Conservation (phyloP, 495 filamentous ascomycete genomes). For the Parmelia sp. region DNA sequence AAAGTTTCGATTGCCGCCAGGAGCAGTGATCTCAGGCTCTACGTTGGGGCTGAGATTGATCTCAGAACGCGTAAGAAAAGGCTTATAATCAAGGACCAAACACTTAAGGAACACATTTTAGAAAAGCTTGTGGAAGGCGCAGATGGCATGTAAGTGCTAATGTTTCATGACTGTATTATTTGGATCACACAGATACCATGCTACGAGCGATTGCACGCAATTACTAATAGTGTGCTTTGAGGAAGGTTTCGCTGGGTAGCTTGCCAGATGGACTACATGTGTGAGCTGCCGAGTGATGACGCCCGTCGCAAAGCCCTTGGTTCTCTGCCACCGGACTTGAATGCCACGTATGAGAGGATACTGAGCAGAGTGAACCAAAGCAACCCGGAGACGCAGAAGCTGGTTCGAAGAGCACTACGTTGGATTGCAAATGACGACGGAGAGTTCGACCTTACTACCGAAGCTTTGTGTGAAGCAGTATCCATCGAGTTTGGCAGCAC, state of each 20-base stretch:
- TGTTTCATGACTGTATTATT: not conserved
- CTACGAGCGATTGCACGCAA: not conserved
- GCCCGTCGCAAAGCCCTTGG: constrained; percentile 30
- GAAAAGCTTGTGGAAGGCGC: constrained; percentile 27
- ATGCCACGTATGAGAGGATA: constrained; percentile 34
- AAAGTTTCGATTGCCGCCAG: constrained; percentile 30
- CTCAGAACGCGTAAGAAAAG: constrained; percentile 21
- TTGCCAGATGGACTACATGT: constrained; percentile 38
- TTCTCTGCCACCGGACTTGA: constrained; percentile 31
- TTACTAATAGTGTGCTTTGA: not conserved
- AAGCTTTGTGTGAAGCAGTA: constrained; percentile 24
- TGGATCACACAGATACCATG: not conserved
- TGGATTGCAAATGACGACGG: not conserved
- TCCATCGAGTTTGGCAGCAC: constrained; percentile 14
- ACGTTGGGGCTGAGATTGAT: constrained; percentile 35
- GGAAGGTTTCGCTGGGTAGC: constrained; percentile 39
- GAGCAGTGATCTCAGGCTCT: constrained; percentile 31
- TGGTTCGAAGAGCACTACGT: not conserved
- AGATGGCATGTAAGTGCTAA: constrained; percentile 26
- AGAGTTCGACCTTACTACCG: not conserved
- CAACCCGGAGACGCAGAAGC: constrained; percentile 1
- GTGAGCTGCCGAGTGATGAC: constrained; percentile 29
- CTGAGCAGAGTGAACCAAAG: constrained; percentile 28
- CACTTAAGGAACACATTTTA: constrained; percentile 34
- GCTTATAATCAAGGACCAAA: constrained; percentile 25